Evolutionary conservation across 2,329 filamentous ascomycete genomes (phyloP).

Genomic region (Calycina herbarum): DNA sequence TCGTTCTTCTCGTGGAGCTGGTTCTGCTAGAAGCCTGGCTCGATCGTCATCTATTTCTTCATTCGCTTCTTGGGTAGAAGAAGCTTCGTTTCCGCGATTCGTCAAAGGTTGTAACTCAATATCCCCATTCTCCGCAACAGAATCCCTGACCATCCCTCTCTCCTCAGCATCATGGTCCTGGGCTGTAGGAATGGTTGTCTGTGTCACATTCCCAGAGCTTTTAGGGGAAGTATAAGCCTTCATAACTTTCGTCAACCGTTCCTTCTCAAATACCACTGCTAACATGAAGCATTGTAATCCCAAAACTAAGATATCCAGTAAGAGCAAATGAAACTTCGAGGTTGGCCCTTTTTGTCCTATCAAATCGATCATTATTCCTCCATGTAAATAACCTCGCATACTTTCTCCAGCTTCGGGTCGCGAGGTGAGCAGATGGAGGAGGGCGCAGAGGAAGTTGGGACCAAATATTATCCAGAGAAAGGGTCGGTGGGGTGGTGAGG

Average conservation of each 20-base stretch:
- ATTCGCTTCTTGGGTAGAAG: slow-evolving; percentile 13
- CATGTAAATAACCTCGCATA: slow-evolving; percentile 65
- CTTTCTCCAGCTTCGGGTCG: slow-evolving; percentile 59
- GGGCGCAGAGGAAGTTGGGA: slow-evolving; percentile 60
- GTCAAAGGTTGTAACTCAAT: slow-evolving; percentile 34
- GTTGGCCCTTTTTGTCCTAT: slow-evolving; percentile 64
- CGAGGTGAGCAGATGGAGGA: slow-evolving; percentile 57
- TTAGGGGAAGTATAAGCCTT: slow-evolving; percentile 21
- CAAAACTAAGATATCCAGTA: slow-evolving; percentile 57
- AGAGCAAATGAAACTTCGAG: slow-evolving; percentile 54
- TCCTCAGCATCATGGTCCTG: slow-evolving; percentile 39
- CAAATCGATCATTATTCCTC: slow-evolving; percentile 67
- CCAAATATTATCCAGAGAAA: slow-evolving; percentile 59
- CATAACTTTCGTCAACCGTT: slow-evolving; percentile 48
- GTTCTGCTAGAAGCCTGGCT: slow-evolving; percentile 29
- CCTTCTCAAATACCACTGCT: slow-evolving; percentile 60
- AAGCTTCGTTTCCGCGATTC: slow-evolving; percentile 11
- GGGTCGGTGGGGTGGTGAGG: slow-evolving; percentile 50
- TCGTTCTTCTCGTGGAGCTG: slow-evolving; percentile 21
- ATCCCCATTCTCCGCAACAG: slow-evolving; percentile 26
- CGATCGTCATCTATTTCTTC: slow-evolving; percentile 26
- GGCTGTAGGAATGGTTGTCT: slow-evolving; percentile 21
- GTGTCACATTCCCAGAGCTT: slow-evolving; percentile 16
- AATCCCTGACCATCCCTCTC: slow-evolving; percentile 33
- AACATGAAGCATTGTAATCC: slow-evolving; percentile 64